Evolutionary conservation across 306 rosid genomes (phyloP).

Genomic region (Ormosia semicastrata): DNA sequence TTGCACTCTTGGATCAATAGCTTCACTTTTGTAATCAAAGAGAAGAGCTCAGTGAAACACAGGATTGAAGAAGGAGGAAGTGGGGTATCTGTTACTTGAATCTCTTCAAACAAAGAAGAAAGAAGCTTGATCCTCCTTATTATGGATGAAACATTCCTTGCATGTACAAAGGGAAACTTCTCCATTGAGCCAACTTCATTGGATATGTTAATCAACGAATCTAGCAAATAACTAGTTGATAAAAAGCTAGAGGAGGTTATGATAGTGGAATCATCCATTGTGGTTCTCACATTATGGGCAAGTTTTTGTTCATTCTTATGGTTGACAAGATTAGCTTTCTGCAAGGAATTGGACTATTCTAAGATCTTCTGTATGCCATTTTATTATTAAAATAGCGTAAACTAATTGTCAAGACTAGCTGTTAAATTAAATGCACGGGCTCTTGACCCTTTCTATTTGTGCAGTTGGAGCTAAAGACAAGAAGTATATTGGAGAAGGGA

Average conservation of each 20-base stretch:
- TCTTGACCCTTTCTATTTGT: constrained; percentile 59
- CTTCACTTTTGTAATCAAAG: constrained; percentile 68
- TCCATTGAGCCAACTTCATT: constrained; percentile 67
- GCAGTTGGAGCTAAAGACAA: constrained; percentile 38
- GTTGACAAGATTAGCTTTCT: constrained; percentile 22
- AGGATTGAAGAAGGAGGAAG: constrained; percentile 86
- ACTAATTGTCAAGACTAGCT: constrained; percentile 27
- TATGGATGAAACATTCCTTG: constrained; percentile 67
- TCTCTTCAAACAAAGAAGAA: constrained; percentile 77
- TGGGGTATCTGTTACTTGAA: constrained; percentile 55
- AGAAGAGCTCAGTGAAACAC: constrained; percentile 80
- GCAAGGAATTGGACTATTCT: constrained; percentile 6
- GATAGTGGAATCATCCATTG: constrained; percentile 53
- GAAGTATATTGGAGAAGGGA: constrained; percentile 21
- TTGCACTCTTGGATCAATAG: constrained; percentile 65
- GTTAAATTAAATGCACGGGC: constrained; percentile 36
- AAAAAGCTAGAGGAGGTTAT: constrained; percentile 56
- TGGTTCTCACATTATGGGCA: constrained; percentile 11
- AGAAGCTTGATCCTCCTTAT: constrained; percentile 83
- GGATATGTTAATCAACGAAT: constrained; percentile 60
- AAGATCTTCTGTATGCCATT: background rate
- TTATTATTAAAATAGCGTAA: background rate
- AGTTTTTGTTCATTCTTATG: constrained; percentile 33
- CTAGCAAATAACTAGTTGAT: constrained; percentile 69
- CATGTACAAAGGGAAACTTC: constrained; percentile 52